Evolutionary conservation across 176 grass and related monocot genomes (phyloP).

Genomic region (Avena eriantha): DNA sequence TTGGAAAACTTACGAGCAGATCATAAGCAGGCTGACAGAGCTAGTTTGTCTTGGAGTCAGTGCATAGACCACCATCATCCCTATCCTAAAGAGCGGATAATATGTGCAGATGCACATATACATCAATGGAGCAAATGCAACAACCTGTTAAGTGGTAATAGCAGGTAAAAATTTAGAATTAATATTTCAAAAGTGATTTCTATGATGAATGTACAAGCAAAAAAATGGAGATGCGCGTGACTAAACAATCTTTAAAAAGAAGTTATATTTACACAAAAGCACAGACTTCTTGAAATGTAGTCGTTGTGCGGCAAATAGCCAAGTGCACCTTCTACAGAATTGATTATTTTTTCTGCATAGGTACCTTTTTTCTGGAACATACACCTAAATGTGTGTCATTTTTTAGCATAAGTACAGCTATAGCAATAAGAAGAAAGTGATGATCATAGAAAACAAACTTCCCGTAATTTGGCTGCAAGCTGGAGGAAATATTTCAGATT

Average conservation of each 20-base stretch:
- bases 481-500: constrained; percentile 4
- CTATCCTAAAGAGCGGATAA: constrained; percentile 96
- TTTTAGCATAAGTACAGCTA: background rate
- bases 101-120: constrained; percentile 99
- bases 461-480: background rate
- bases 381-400: background rate
- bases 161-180: constrained; percentile 8
- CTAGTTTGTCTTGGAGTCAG: constrained; percentile 94
- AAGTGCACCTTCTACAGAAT: background rate
- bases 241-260: constrained; percentile 10
- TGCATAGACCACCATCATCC: constrained; percentile 99
- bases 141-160: constrained; percentile 67
- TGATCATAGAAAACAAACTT: constrained; percentile 11
- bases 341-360: background rate
- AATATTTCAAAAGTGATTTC: background rate
- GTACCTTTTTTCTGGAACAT: background rate
- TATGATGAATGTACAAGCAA: constrained; percentile 8
- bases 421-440: background rate
- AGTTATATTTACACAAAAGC: background rate
- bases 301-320: background rate
- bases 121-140: constrained; percentile 94
- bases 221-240: background rate
- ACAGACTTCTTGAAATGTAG: background rate
- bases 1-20: constrained; percentile 90
- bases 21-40: constrained; percentile 97